These are phyloP conservation scores for Metschnikowia santaceciliae DNA, from an alignment of 805 yeast species.

Conservation along the genomic window DNA sequence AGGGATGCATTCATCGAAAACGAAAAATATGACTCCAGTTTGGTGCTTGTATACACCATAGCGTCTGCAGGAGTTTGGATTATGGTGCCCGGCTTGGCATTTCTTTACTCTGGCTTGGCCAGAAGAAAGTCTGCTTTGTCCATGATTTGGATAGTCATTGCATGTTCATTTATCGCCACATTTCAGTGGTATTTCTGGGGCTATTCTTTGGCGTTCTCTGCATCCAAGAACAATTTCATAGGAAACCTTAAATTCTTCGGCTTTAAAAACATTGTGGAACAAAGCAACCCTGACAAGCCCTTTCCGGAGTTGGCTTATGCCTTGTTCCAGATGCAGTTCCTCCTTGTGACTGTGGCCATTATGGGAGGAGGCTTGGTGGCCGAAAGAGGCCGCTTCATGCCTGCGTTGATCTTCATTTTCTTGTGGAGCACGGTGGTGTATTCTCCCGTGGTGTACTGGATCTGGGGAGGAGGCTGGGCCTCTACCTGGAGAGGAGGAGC, in stretches of 20 bases:
- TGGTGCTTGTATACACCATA: constrained; percentile 42
- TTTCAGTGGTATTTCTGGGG: constrained; percentile 99
- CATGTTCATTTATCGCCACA: constrained; percentile 67
- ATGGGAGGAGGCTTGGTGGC: constrained; percentile 83
- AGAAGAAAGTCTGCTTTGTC: constrained; percentile 86
- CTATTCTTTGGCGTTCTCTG: constrained; percentile 81
- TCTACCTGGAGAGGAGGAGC: constrained; percentile 73
- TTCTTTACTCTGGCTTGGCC: constrained; percentile 86
- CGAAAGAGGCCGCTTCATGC: constrained; percentile 87
- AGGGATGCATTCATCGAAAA: constrained; percentile 35
- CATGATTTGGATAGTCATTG: constrained; percentile 74
- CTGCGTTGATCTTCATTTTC: constrained; percentile 77
- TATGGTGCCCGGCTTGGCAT: constrained; percentile 95
- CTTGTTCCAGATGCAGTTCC: constrained; percentile 84
- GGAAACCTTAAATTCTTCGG: constrained; percentile 87
- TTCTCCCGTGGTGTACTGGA: constrained; percentile 94
- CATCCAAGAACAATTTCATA: constrained; percentile 79
- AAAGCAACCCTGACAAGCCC: constrained; percentile 31
- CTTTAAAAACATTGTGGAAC: constrained; percentile 63
- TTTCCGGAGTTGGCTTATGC: constrained; percentile 87
- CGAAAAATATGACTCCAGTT: constrained; percentile 20
- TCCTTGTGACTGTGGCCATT: constrained; percentile 89
- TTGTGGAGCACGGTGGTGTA: constrained; percentile 89
- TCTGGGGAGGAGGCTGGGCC: constrained; percentile 98
- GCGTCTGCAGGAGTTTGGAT: constrained; percentile 74